phyloP scores from a whole-genome alignment of 2,329 filamentous ascomycete species.

The Ophiostoma ips region DNA sequence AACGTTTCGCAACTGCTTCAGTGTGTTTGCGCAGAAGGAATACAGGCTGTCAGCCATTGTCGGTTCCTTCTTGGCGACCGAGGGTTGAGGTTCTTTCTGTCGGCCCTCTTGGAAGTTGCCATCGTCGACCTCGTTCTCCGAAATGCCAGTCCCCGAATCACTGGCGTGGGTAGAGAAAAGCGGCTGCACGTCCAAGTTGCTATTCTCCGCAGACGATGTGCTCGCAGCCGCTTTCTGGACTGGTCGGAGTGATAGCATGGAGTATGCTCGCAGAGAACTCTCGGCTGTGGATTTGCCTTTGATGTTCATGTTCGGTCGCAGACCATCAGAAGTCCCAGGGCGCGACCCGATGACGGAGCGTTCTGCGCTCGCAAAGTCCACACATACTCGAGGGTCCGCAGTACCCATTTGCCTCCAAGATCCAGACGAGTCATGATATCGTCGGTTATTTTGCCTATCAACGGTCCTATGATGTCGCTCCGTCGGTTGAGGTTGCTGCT shows the following conservation, averaged over 20 bases:
- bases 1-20: no score
- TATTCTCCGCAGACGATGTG: no score
- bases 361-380: not conserved
- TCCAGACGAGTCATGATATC: not conserved
- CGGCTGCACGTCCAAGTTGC: no score
- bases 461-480: not conserved
- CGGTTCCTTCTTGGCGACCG: no score
- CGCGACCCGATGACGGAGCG: not conserved
- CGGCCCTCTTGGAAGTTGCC: no score
- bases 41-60: no score
- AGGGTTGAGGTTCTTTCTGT: no score
- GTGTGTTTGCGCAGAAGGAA: no score
- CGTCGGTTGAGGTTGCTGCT: not conserved
- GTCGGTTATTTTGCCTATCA: not conserved
- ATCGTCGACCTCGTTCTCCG: no score
- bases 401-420: not conserved
- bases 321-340: not conserved
- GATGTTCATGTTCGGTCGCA: not conserved
- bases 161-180: no score
- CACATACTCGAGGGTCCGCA: not conserved
- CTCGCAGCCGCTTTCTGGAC: not conserved
- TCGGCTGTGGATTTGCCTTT: no score
- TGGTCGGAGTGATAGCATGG: not conserved
- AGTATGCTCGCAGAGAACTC: not conserved
- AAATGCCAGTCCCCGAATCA: no score